Conservation (phyloP, 352 stramenopile species). For the Phytophthora hybrid region DNA sequence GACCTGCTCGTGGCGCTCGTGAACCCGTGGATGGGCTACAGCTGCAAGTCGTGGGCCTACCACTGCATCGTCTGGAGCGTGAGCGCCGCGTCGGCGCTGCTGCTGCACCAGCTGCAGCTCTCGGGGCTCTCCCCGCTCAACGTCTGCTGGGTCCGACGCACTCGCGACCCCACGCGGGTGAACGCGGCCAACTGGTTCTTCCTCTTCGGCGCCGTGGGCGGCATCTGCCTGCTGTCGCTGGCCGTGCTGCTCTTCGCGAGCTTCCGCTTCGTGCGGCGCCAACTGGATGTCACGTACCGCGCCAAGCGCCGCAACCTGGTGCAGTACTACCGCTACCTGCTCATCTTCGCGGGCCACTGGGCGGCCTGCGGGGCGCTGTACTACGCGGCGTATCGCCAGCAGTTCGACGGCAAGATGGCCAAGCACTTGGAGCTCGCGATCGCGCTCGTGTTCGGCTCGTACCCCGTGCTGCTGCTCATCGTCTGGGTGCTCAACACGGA, state of each 20-base stretch:
- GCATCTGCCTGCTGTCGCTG: slow-evolving; percentile 68
- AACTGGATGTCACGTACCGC: slow-evolving; percentile 87
- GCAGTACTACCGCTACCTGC: slow-evolving; percentile 88
- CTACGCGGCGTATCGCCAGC: slow-evolving; percentile 73
- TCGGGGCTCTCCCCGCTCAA: slow-evolving; percentile 78
- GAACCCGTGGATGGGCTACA: slow-evolving; percentile 90
- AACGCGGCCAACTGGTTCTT: slow-evolving; percentile 77
- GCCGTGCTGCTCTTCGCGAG: slow-evolving; percentile 83
- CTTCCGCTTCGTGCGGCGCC: slow-evolving; percentile 85
- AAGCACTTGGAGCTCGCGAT: slow-evolving; percentile 69
- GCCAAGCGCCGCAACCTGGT: slow-evolving; percentile 83
- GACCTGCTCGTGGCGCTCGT: slow-evolving; percentile 88
- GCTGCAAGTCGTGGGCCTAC: slow-evolving; percentile 87
- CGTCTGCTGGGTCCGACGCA: slow-evolving; percentile 81
- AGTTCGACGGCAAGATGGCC: slow-evolving; percentile 66
- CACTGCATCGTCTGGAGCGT: slow-evolving; percentile 82
- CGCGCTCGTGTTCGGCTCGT: slow-evolving; percentile 74
- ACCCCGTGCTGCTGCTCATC: slow-evolving; percentile 73
- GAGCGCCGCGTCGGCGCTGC: slow-evolving; percentile 65
- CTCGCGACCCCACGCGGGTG: slow-evolving; percentile 42
- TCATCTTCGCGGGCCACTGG: slow-evolving; percentile 83
- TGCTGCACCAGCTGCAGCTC: slow-evolving; percentile 70
- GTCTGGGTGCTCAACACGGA: slow-evolving; percentile 89
- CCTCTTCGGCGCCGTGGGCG: slow-evolving; percentile 63
- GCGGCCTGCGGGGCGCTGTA: slow-evolving; percentile 71